phyloP scores from a whole-genome alignment of 73 alveolate species.

The Paramecium biaurelia region DNA sequence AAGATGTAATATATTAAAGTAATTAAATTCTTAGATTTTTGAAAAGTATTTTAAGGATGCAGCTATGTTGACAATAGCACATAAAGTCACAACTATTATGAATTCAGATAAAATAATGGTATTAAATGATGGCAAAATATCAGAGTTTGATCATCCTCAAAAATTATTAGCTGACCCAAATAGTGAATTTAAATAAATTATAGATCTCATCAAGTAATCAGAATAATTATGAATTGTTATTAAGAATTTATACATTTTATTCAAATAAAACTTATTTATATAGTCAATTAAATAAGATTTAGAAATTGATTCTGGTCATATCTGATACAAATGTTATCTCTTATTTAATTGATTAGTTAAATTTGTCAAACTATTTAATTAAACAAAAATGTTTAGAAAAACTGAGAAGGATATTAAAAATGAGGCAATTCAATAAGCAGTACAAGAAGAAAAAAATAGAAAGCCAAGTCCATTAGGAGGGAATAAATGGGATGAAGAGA shows the following conservation, averaged over 20 bases:
- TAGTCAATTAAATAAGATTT: too few relatives aligned
- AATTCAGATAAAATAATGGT: slow-evolving; percentile 53
- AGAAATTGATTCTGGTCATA: neutral
- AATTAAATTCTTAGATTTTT: neutral
- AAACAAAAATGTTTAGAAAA: neutral
- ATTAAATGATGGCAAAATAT: slow-evolving; percentile 55
- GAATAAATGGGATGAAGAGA: neutral
- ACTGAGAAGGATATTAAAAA: neutral
- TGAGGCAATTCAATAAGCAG: slow-evolving; percentile 2
- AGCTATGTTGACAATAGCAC: neutral
- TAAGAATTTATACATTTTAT: too few relatives aligned
- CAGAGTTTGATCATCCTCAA: slow-evolving; percentile 57
- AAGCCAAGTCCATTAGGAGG: neutral
- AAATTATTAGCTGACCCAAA: slow-evolving; percentile 10
- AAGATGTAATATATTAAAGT: neutral
- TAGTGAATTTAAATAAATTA: neutral
- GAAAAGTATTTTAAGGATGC: neutral
- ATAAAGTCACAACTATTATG: slow-evolving; percentile 42
- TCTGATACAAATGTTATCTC: neutral
- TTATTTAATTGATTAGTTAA: neutral
- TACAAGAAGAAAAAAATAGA: neutral
- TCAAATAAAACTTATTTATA: too few relatives aligned
- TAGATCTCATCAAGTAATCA: neutral
- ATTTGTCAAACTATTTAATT: neutral
- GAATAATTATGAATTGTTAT: neutral